Base-by-base conservation (phyloP, 352 stramenopile genomes). In the Thalassiosira mediterranea region DNA sequence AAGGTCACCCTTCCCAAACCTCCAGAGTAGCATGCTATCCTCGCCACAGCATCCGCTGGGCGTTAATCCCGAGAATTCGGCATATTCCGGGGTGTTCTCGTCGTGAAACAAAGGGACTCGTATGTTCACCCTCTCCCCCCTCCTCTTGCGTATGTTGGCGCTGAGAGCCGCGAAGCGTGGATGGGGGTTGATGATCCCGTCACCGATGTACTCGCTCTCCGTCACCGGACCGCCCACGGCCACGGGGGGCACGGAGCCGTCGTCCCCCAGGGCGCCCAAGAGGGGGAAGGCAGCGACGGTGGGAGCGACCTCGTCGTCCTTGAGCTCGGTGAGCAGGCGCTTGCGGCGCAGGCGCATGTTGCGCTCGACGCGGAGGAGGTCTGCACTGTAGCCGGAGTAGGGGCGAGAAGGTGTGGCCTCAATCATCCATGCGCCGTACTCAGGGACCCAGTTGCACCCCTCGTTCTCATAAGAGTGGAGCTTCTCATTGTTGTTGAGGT, bases 401-500 rank as follows among this genome's bases (percentile, higher is more conserved):
- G 97, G 96, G 46, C 84, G 31, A 86, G 88, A 54, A 71, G 97
- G 96, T 54, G 97, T 99, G 46, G 96, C 95, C 88, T 99, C 97
- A 19, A 99, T 95, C 97, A 99, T 99, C 97, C 97, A 99, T 10
- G 94, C 91, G 42, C 97, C 97, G 81, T 99, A 99, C 84, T 99
- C 97, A 31, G 97, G 97, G 74, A 99, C 96, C 96, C 97, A 99
- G 66, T 91, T 97, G 86, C 95, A 98, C 11, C 95, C 96, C 79
- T 98, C 95, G 5, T 87, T 84, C 60, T 89, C 83, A 52, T 84
- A 51, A 29, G 79, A 67, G 44, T 89, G 63, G 25, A 73, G 64
- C 26, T 84, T 76, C 81, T 98, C 94, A 73, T 97, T 96, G 37
- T 90, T 83, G 71, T 95, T 93, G 21, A 98, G 90, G 79, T 98